Percentiles rank a stretch among this genome's conserved stretches.
phyloP scores from a whole-genome alignment of 768 basidiomycete species.

The Russula sp. region DNA sequence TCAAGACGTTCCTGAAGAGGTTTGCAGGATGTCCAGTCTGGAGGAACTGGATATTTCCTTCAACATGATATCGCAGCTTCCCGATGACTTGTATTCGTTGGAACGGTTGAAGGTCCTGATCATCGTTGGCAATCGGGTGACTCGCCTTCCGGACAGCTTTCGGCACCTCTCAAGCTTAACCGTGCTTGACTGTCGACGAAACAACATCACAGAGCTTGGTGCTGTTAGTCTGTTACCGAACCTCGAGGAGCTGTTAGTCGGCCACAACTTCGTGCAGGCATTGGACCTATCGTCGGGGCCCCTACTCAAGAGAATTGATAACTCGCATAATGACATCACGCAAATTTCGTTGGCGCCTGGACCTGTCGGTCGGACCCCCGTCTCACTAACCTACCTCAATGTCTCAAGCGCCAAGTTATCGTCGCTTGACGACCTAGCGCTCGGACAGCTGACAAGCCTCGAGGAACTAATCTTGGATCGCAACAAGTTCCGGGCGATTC shows the following conservation, averaged over 20 bases:
- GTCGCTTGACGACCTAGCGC: conserved; percentile 65
- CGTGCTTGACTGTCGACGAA: conserved; percentile 80
- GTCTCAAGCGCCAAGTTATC: conserved; percentile 86
- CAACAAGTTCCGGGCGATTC: conserved; percentile 80
- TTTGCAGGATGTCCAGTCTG: conserved; percentile 68
- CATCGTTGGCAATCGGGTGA: conserved; percentile 82
- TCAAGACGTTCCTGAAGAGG: conserved; percentile 60
- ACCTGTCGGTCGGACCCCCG: conserved; percentile 40
- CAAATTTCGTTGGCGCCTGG: conserved; percentile 57
- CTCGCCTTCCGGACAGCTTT: conserved; percentile 61
- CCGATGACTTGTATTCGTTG: conserved; percentile 71
- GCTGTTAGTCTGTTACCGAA: conserved; percentile 62
- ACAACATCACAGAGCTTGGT: conserved; percentile 71
- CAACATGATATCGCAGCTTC: conserved; percentile 80
- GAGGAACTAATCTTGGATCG: conserved; percentile 70
- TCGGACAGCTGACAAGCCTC: conserved; percentile 69
- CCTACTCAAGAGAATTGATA: conserved; percentile 57
- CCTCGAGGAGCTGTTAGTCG: conserved; percentile 63
- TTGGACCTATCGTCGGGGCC: conserved; percentile 75
- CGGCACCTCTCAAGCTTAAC: conserved; percentile 51
- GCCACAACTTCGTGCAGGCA: conserved; percentile 77
- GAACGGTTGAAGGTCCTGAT: conserved; percentile 61
- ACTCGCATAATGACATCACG: conserved; percentile 86
- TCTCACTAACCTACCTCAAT: conserved; percentile 69
- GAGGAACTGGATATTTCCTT: conserved; percentile 90